Percentiles rank a stretch among this genome's conserved stretches.
These are phyloP conservation scores for Rhododendron griersonianum DNA, from an alignment of 148 eudicot genomes.

Conservation along the genomic window DNA sequence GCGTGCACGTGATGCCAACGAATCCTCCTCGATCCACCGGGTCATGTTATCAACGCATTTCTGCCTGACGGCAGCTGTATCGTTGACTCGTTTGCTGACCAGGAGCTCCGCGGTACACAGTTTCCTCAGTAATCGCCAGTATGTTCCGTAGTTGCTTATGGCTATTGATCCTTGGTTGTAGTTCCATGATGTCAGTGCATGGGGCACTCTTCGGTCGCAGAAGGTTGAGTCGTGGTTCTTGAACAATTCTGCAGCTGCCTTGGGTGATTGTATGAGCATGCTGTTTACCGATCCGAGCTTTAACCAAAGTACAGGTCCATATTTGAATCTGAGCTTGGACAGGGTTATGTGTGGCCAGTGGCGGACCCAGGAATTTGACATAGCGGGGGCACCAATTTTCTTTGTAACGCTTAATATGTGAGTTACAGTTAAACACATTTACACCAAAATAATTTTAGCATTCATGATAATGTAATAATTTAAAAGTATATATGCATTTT, in stretches of 20 bases:
- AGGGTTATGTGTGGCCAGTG: slow-evolving; percentile 14
- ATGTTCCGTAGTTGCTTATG: slow-evolving; percentile 1
- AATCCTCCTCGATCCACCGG: slow-evolving; percentile 23
- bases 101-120: slow-evolving; percentile 17
- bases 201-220: slow-evolving; percentile 9
- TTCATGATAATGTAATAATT: no score
- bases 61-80: slow-evolving; percentile 5
- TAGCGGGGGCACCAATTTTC: no score
- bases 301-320: slow-evolving; percentile 22
- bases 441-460: no score
- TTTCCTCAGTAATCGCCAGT: slow-evolving; percentile 16
- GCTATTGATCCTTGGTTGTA: slow-evolving; percentile 18
- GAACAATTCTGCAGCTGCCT: slow-evolving; percentile 16
- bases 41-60: slow-evolving; percentile 15
- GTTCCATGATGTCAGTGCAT: slow-evolving; percentile 12
- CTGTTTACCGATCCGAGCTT: slow-evolving; percentile 23
- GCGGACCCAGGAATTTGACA: no score
- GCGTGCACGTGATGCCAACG: background rate
- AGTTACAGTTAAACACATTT: no score
- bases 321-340: background rate
- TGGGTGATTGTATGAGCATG: slow-evolving; percentile 14
- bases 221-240: slow-evolving; percentile 17
- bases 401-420: no score
- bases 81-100: slow-evolving; percentile 13
- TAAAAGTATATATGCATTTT: no score